Evolutionary conservation across 345 rosid genomes (phyloP), one percentile per base, ranked within the genome.

Genomic region (Eucalyptus victrix): DNA sequence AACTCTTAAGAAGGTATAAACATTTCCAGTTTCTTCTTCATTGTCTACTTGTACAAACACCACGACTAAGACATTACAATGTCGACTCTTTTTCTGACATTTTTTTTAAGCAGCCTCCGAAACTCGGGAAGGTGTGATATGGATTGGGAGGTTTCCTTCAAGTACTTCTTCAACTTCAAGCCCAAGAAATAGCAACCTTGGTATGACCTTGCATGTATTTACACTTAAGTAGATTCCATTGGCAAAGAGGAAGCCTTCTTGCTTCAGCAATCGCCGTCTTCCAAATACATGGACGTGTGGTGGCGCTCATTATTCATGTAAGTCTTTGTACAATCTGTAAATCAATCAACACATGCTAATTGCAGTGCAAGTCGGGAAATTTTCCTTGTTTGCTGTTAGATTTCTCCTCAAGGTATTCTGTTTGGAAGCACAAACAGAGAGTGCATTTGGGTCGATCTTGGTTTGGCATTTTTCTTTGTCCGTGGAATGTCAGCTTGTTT

Each of bases 1-100:
- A 58, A 88, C 93, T 65, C 95, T 96, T 88, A 97, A 96, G 93
- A 97, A 95, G 99, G 99, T 97, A 90, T n/a, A 89, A 87, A 24
- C 19, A 18, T 81, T 47, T 47, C 42, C 51, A 62, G 47, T 76
- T 76, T 76, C 85, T 19, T 83, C 10, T 30, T 88, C 86, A 24
- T 34, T n/a, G 30, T 12, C 34, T 47, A 32, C 62, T 49, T 12
- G 45, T 32, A 21, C 37, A 86, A 86, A 10, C 56, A 51, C 37
- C 42, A 44, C 28, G 18, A 24, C 37, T 0, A 19, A 37, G n/a
- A 19, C 80, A 87, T 76, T 40, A 37, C 85, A 40, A 19, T 8
- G 32, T 56, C 9, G 8, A 65, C 10, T 65, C 62, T 44, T 19
- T 85, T 72, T 50, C 76, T 67, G 56, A 14, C 89, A 53, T 19